Conservation (phyloP, 495 filamentous ascomycete species). For the Hypomontagnella monticulosa region DNA sequence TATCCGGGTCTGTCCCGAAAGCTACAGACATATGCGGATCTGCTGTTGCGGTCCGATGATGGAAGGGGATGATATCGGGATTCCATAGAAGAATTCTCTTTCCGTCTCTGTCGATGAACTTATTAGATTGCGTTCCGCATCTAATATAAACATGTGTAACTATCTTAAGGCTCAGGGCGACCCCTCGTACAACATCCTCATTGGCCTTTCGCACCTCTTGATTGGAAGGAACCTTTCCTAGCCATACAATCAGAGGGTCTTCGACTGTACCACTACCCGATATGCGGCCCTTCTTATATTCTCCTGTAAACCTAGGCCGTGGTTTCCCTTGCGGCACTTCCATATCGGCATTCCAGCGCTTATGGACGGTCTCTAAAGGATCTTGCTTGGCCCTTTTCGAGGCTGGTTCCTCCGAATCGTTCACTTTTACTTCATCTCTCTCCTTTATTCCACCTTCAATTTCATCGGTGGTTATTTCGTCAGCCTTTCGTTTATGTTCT, state of each 20-base stretch:
- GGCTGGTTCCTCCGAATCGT: background rate
- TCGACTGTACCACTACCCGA: conserved; percentile 23
- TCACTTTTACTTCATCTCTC: background rate
- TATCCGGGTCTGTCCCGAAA: conserved; percentile 24
- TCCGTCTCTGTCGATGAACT: conserved; percentile 29
- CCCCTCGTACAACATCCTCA: conserved; percentile 16
- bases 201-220: conserved; percentile 8
- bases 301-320: conserved; percentile 15
- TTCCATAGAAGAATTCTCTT: conserved; percentile 27
- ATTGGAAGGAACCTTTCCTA: conserved; percentile 17
- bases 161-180: background rate
- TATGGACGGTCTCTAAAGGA: background rate
- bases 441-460: background rate
- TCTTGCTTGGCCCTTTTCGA: conserved; percentile 11
- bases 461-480: conserved; percentile 18
- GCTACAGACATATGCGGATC: conserved; percentile 29
- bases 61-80: conserved; percentile 9
- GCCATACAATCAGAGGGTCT: conserved; percentile 28
- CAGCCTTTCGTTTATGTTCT: conserved; percentile 22
- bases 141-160: conserved; percentile 38
- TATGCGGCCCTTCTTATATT: background rate
- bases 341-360: conserved; percentile 24
- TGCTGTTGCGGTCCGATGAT: background rate
- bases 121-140: conserved; percentile 15
- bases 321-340: conserved; percentile 26